phyloP scores from a whole-genome alignment of 2,329 filamentous ascomycete genomes.

The Didymella sp. region DNA sequence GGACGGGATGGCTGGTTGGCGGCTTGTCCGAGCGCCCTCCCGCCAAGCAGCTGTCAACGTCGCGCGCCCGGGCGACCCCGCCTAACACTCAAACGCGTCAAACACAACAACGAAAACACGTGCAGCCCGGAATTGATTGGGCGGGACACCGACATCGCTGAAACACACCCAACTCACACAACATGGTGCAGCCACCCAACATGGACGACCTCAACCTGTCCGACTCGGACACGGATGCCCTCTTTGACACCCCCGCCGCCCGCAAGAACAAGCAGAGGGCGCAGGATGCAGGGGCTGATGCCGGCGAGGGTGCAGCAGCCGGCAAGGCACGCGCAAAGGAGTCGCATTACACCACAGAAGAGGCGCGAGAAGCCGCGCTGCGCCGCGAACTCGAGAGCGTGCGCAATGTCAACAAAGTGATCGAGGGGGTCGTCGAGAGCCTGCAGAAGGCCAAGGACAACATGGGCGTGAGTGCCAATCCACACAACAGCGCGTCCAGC shows the following conservation, averaged over 20 bases:
- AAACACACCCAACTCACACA: not conserved
- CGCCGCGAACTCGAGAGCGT: constrained; percentile 82
- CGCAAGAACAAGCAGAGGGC: constrained; percentile 48
- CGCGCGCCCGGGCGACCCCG: constrained; percentile 2
- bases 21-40: not conserved
- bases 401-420: constrained; percentile 83
- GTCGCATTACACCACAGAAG: constrained; percentile 67
- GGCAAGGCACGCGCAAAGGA: constrained; percentile 53
- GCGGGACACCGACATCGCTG: constrained; percentile 1
- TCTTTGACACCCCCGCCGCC: constrained; percentile 64
- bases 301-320: constrained; percentile 51
- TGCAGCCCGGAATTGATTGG: constrained; percentile 9
- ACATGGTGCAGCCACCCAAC: constrained; percentile 51
- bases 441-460: constrained; percentile 76
- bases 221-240: constrained; percentile 63
- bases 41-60: not conserved
- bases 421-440: constrained; percentile 78
- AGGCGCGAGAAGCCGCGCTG: constrained; percentile 75
- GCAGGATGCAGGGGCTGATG: constrained; percentile 37
- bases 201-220: constrained; percentile 61
- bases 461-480: constrained; percentile 68
- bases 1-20: constrained; percentile 26
- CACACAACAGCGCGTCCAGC: not conserved
- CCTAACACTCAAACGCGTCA: constrained; percentile 32
- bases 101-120: constrained; percentile 32